Percentiles rank a stretch among this genome's conserved stretches.
Conservation (phyloP, 345 rosid species). For the Camelina laxa region DNA sequence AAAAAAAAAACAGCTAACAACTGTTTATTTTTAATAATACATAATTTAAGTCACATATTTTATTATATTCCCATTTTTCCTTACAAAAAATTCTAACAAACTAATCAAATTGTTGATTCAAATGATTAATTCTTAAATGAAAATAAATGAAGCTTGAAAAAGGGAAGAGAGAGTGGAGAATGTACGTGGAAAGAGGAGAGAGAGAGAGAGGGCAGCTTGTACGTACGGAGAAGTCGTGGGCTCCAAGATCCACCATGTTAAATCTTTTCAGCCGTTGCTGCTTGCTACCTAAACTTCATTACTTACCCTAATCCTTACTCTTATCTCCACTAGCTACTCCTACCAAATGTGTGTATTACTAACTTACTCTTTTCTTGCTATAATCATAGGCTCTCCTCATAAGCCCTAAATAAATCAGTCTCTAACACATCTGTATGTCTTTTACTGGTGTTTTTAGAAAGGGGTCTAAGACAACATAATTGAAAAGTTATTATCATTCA, state of each 20-base stretch:
- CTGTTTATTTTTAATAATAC: background rate
- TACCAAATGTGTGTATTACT: conserved; percentile 12
- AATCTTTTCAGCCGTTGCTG: conserved; percentile 1
- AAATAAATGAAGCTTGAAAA: background rate
- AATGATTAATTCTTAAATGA: background rate
- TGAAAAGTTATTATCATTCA: background rate
- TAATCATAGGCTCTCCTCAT: background rate
- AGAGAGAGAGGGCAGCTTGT: conserved; percentile 41
- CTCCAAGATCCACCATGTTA: conserved; percentile 38
- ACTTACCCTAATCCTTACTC: conserved; percentile 36
- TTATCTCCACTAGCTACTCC: conserved; percentile 28
- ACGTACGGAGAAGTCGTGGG: conserved; percentile 64
- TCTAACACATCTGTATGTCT: background rate
- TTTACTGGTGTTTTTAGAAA: background rate
- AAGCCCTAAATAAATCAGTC: background rate
- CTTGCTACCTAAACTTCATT: conserved; percentile 19
- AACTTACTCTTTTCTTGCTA: conserved; percentile 2
- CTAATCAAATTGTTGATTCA: background rate
- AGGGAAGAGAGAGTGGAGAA: conserved; percentile 26
- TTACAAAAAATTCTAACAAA: background rate
- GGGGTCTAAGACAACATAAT: background rate
- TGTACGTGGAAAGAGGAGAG: conserved; percentile 54
- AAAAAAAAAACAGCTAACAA: background rate
- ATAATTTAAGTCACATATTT: background rate
- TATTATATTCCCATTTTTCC: background rate